Base-by-base conservation (phyloP, 2,329 filamentous ascomycete genomes). In the Neurospora sp. region DNA sequence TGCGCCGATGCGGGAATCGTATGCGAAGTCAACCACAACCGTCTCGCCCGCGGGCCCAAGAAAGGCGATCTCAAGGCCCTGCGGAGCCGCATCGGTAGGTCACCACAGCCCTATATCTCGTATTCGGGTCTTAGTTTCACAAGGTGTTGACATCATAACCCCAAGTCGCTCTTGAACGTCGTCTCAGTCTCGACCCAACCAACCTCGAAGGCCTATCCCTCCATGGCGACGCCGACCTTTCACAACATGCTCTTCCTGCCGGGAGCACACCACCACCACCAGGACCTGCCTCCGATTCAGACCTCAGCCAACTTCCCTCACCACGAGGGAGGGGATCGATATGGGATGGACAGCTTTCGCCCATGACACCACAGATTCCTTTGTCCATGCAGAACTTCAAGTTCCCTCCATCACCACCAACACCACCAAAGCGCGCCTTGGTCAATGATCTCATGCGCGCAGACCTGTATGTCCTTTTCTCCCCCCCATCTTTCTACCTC, bases 21-120 rank as follows among this genome's bases (percentile, higher is more conserved):
- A 9, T 76, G 75, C 46, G 71, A 74, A n/a, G 67, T 75, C 70
- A 74, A 73, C 68, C 70, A 70, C 39, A 72, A 73, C 38, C 72
- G 74, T 7, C 73, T 73, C 15, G 72, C 75, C 1, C 68, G 75
- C 9, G 75, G 75, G 0, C 75, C 75, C 9, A 76, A 76, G 70
- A 76, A 75, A 66, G 75, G 75, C 15, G 73, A 76, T 28, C 71
- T 76, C 46, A 76, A 74, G 38, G 72, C 71, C 2, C 70, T 76
- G 8, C 72, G 72, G 66, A 75, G 71, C 43, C 73, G 74, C 17
- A 74, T 76, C 28, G 74, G 75, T 75, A 40, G 67, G 71, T 68
- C 42, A 11, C 43, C 42, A 19, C 13, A 33, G 3, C 23, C 52
- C 52, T 52, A 43, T 58, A 28, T 58, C 23, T 33, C 52, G 52